A percentile compares a stretch with the other conserved stretches of the same genome.
Conservation (phyloP, 306 rosid genomes). For the Boehmeria nivea region DNA sequence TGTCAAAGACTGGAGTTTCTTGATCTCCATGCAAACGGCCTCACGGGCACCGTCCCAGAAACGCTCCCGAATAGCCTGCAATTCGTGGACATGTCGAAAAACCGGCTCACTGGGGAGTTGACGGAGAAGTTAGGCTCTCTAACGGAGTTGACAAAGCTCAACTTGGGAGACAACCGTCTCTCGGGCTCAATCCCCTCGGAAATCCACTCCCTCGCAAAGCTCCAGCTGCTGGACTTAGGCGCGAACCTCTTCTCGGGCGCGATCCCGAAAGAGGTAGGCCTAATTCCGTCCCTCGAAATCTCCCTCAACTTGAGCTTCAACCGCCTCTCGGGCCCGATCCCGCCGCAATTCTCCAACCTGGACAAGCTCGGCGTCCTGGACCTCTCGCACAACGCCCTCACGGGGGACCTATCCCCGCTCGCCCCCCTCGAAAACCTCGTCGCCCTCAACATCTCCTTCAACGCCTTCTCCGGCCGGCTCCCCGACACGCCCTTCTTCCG, state of each 20-base stretch:
- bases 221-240: constrained; percentile 74
- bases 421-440: constrained; percentile 58
- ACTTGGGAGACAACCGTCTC: constrained; percentile 55
- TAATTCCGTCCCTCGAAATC: constrained; percentile 67
- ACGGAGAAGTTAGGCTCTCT: constrained; percentile 49
- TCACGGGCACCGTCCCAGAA: constrained; percentile 61
- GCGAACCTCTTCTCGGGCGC: constrained; percentile 72
- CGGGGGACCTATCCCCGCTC: constrained; percentile 51
- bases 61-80: constrained; percentile 67
- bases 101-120: constrained; percentile 59
- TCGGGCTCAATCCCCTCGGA: constrained; percentile 71
- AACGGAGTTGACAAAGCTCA: constrained; percentile 69
- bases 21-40: constrained; percentile 76
- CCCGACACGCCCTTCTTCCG: constrained; percentile 68
- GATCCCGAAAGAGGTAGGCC: constrained; percentile 68
- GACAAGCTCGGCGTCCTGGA: constrained; percentile 67
- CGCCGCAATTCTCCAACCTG: constrained; percentile 57
- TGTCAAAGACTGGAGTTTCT: constrained; percentile 68
- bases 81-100: constrained; percentile 61
- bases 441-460: constrained; percentile 69
- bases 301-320: constrained; percentile 79
- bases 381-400: constrained; percentile 73
- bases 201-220: constrained; percentile 62
- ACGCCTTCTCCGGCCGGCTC: constrained; percentile 65
- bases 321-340: constrained; percentile 75